These are phyloP conservation scores for Guillardia theta DNA, from an alignment of 78 protist genomes.

Conservation along the genomic window DNA sequence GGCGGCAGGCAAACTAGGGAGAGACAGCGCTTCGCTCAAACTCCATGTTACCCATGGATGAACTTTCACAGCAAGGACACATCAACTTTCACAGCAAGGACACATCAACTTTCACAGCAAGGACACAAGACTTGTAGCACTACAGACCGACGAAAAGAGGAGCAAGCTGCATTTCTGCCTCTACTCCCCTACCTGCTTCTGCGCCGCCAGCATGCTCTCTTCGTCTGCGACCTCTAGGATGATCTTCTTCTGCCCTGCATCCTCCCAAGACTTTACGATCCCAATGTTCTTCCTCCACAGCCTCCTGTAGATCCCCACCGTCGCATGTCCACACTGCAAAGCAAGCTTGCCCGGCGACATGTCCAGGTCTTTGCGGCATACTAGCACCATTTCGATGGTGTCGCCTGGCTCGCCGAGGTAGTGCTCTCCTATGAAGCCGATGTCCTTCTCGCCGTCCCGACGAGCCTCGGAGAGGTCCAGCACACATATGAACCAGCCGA, in stretches of 20 bases:
- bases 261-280: background rate
- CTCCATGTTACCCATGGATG: too few species aligned
- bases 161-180: too few species aligned
- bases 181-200: too few species aligned
- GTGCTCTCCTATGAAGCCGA: background rate
- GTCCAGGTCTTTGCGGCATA: background rate
- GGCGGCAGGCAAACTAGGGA: too few species aligned
- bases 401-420: background rate
- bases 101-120: too few species aligned
- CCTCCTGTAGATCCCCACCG: background rate
- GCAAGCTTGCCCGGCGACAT: background rate
- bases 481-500: background rate
- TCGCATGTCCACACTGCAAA: background rate
- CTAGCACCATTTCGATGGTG: background rate
- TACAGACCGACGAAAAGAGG: too few species aligned
- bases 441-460: background rate
- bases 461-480: too few species aligned
- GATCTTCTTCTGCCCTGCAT: background rate
- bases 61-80: too few species aligned
- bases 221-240: background rate
- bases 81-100: too few species aligned
- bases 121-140: too few species aligned
- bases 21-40: too few species aligned
- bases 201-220: too few species aligned
- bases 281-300: background rate